Base-by-base conservation (phyloP, 257 asterid species). In the Handroanthus guayacan region DNA sequence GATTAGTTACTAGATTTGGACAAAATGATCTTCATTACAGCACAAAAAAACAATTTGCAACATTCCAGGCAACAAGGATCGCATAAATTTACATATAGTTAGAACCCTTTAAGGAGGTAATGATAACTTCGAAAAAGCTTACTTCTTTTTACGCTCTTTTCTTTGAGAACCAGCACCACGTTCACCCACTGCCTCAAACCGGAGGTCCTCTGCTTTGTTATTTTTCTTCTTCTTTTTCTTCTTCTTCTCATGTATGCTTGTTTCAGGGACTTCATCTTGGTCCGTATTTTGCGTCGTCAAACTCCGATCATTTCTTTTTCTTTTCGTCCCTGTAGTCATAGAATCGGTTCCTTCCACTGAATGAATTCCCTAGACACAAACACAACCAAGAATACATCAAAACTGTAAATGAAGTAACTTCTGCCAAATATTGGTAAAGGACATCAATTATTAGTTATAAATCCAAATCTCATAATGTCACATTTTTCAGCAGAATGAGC, bases 61-160 rank as follows among this genome's bases (percentile, higher is more conserved):
- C 41, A 69, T 57, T 64, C 52, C 50, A 51, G 8, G n/a, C 8
- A 9, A n/a, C 13, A 17, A 14, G 61, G 65, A 9, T 1, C 4
- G 31, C 54, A 55, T 16, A 38, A 62, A 62, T 39, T 78, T n/a
- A 52, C 20, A 12, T 13, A 61, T 61, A 31, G 13, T 8, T 13
- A 50, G 48, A 62, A 34, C 62, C 51, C 57, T 47, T 65, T n/a
- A 8, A 58, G 12, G 39, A 69, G 63, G 68, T 56, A 14, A 50
- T 31, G 13, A 20, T 12, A 25, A 25, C 31, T 60, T 50, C 20
- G 39, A 51, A 5, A 7, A 77, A 36, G 66, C 97, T 87, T 86
- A 95, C 99, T 85, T 87, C 71, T 88, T 95, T 87, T 82, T 90
- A 75, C 91, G 97, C 80, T 95, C 98, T 83, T 89, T 95, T 77